Evolutionary conservation across 768 basidiomycete species (phyloP), one percentile per base, ranked within the genome.

Genomic region (Austroboletus eburneus): DNA sequence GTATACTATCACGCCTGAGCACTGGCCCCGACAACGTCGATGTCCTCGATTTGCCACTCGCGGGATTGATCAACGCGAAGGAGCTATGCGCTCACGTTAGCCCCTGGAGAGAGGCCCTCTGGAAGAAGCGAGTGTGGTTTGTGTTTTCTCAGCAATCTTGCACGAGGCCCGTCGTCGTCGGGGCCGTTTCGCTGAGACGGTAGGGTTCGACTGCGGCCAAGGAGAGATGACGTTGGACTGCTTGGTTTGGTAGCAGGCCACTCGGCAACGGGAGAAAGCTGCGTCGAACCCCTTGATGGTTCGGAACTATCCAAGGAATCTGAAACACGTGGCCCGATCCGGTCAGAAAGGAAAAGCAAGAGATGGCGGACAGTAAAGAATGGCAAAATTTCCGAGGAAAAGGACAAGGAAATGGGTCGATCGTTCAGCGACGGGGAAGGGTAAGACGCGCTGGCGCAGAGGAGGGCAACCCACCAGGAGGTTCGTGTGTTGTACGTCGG

Each of bases 201-300:
- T 38, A 89, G 45, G 30, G 86, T 89, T 46, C 79, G 75, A 57
- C 86, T 85, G 21, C 86, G 73, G 40, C 69, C 71, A 13, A 68
- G 65, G 3, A 69, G 60, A 9, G 64, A 61, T 13, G 61, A 59
- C 30, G 59, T 67, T 41, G 62, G 63, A 33, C 56, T 69, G 23
- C 50, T 49, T 30, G 58, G 42, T 24, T 56, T 61, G 24, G 68
- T 59, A 30, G 63, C 50, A 23, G 76, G 69, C 39, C 69, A 60
- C 56, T 82, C 79, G 14, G 63, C 55, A 18, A 78, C 74, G 9
- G 80, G 76, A 32, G 78, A 71, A 37, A 79, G 72, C 27, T 67
- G 68, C 5, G 67, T 58, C 39, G 42, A 37, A 54, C 66, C 64
- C 51, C 55, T 58, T 46, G 67, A 47, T 39, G 62, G 45, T 59